Base-by-base conservation (phyloP, 495 filamentous ascomycete genomes). In the Xylona heveae region DNA sequence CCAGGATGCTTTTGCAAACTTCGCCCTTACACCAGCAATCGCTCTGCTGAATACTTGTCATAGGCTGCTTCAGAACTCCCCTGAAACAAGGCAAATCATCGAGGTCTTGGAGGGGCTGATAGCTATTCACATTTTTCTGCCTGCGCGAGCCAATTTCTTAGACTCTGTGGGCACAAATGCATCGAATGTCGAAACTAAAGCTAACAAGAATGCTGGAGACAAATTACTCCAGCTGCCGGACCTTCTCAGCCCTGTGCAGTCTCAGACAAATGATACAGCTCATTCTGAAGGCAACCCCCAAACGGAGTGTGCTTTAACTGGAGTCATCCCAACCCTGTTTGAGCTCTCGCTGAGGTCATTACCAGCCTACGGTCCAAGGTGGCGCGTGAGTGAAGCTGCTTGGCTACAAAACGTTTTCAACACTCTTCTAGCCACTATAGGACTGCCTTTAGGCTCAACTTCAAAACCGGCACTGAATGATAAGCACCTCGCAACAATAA, bases 101-200 rank as follows among this genome's bases (percentile, higher is more conserved):
- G 40, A 30, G 43, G 56, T 28, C 6, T 44, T 90, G 3, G 70
- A 78, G 35, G 59, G 61, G 1, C 55, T 82, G 13, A 43, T 83
- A 32, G 63, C 67, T n/a, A 60, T 62, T 18, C 72, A 81, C 53
- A 57, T 90, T 19, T 58, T 90, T 13, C 50, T 73, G 2, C 79
- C 78, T 3, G 65, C 70, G 53, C 55, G 2, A 47, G 14, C 24
- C 36, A 42, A 9, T 42, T 37, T 76, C 69, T 43, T 52, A 59
- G 25, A 61, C 46, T 42, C 53, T 36, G n/a, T 48, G 33, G 53
- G 18, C 16, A 5, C 10, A 29, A 32, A 12, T 3, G 4, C 20
- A 3, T n/a, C 27, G 27, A 18, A 28, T 16, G 19, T 6, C 13
- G 18, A 20, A 49, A 19, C 34, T 47, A 31, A 42, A 55, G 6